Conservation (phyloP, 1,284 basidiomycete genomes). For the Ceratobasidium sp. region DNA sequence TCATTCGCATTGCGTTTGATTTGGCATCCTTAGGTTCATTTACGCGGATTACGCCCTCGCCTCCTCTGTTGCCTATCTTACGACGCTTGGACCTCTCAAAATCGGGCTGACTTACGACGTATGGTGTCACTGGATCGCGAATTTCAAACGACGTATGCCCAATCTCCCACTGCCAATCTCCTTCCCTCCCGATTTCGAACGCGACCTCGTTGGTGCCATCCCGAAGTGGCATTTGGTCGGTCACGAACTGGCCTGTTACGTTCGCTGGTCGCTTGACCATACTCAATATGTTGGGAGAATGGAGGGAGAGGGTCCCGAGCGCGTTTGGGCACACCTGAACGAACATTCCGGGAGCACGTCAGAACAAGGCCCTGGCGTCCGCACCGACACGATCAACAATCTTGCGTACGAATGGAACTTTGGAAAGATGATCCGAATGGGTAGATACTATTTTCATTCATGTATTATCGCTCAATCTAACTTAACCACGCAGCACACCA, state of each 20-base stretch:
- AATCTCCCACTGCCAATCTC: neutral
- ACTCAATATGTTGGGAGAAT: slow-evolving; percentile 9
- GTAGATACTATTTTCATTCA: neutral
- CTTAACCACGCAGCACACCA: neutral
- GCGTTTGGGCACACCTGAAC: slow-evolving; percentile 23
- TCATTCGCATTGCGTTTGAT: too few species aligned
- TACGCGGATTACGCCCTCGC: neutral
- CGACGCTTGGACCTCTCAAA: neutral
- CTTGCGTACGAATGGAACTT: slow-evolving; percentile 26
- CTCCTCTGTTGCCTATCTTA: neutral
- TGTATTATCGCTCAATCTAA: too few species aligned
- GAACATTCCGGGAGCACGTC: slow-evolving; percentile 26
- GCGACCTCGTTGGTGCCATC: slow-evolving; percentile 4
- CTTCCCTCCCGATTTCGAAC: neutral
- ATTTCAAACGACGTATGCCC: neutral
- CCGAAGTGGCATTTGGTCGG: slow-evolving; percentile 30
- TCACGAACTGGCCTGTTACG: neutral
- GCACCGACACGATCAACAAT: slow-evolving; percentile 7
- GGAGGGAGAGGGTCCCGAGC: slow-evolving; percentile 9
- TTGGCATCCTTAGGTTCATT: neutral
- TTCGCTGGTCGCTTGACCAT: neutral
- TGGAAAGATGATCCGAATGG: slow-evolving; percentile 8
- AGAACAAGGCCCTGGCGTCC: slow-evolving; percentile 17
- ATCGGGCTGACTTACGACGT: slow-evolving; percentile 25
- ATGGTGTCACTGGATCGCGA: slow-evolving; percentile 19